These are phyloP conservation scores for Colletotrichum costaricense DNA, from an alignment of 2,329 filamentous ascomycete genomes.

Conservation along the genomic window DNA sequence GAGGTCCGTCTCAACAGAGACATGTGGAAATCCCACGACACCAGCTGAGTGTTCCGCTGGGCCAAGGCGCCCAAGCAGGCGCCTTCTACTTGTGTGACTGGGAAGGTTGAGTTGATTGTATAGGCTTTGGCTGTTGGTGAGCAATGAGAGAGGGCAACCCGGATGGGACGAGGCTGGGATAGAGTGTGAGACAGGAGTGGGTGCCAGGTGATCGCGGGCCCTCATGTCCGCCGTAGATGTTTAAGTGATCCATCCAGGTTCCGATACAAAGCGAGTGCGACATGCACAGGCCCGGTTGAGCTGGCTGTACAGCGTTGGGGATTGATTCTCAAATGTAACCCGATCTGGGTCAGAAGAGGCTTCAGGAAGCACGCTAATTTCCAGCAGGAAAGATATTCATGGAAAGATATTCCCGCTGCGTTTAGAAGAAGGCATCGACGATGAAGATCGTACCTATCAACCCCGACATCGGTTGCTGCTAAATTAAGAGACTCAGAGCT, in stretches of 20 bases:
- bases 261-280: not conserved
- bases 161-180: too few relatives aligned
- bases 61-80: not conserved
- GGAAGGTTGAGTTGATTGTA: not conserved
- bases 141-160: too few relatives aligned
- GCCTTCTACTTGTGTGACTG: not conserved
- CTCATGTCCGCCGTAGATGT: not conserved
- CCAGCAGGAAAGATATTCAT: too few relatives aligned
- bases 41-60: not conserved
- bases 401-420: too few relatives aligned
- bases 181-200: too few relatives aligned
- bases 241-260: not conserved
- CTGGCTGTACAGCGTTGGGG: not conserved
- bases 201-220: too few relatives aligned
- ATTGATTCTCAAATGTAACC: too few relatives aligned
- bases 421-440: too few relatives aligned
- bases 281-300: not conserved
- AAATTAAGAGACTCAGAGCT: not conserved
- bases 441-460: too few relatives aligned
- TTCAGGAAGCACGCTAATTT: too few relatives aligned
- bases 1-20: not conserved
- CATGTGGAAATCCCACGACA: not conserved
- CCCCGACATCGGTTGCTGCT: not conserved
- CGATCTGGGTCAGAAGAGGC: too few relatives aligned
- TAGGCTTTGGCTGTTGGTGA: not conserved